Base-by-base conservation (phyloP, 1,284 basidiomycete species). In the Fomitopsis schrenkii region DNA sequence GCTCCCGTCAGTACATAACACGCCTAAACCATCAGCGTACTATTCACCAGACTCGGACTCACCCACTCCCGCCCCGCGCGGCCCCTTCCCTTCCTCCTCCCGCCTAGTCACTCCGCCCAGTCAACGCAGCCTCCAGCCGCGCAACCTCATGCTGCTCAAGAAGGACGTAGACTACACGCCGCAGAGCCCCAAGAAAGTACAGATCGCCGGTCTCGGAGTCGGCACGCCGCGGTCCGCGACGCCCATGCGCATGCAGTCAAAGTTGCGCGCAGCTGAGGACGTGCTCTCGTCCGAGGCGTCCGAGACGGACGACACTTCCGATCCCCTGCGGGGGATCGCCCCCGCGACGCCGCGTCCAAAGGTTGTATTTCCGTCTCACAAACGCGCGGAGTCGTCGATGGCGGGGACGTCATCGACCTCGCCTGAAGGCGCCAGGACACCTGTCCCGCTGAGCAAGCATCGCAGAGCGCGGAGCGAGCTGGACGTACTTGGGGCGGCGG, bases 101-200 rank as follows among this genome's bases (percentile, higher is more conserved):
- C 67, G 68, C 46, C 61, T 50, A 14, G 58, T 69, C 38, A 66
- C 70, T 10, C 68, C 68, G 3, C 66, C 66, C 10, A 54, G 61
- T 12, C 42, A 66, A 1, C 66, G 52, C 38, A 14, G 38, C 45
- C 68, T 74, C 3, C 76, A 80, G 63, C 74, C 78, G 15, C 77
- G 80, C 9, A 75, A 81, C n/a, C 76, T 88, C 62, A 76, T 84
- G 69, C 82, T 90, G 82, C 75, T 91, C 26, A 80, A 78, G 46
- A 85, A 79, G 60, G 90, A 91, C n/a, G 78, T 90, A 5, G 89
- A 91, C 58, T 90, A 82, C 61, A 79, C 83, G 19, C 89, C 89
- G 0, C 75, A 80, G 59, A 91, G 86, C 62, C 90, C 90, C 0
- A 84, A 83, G 72, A 89, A 86, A 67, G 70, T 74, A 10, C 73